These are phyloP conservation scores for Barbarea vulgaris DNA, from an alignment of 345 rosid species.

Conservation along the genomic window DNA sequence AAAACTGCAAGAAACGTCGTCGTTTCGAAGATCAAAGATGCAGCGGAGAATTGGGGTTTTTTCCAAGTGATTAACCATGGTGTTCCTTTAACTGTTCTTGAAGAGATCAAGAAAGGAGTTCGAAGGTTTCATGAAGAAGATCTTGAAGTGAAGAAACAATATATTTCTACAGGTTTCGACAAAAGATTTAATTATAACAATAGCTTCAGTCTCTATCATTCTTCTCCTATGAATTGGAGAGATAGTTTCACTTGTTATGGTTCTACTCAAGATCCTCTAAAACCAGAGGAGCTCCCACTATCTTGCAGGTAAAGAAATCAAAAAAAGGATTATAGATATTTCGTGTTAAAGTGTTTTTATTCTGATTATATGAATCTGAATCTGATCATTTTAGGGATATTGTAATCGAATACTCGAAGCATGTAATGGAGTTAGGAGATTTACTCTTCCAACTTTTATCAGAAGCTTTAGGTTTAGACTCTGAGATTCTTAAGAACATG, in stretches of 20 bases:
- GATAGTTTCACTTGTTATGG: slow-evolving; percentile 31
- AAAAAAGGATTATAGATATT: no score
- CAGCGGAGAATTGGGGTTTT: slow-evolving; percentile 42
- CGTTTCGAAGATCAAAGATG: slow-evolving; percentile 37
- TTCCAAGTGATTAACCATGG: slow-evolving; percentile 59
- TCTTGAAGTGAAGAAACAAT: not conserved
- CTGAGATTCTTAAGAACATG: slow-evolving; percentile 29
- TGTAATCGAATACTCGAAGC: not conserved
- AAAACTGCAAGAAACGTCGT: not conserved
- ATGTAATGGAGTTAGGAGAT: slow-evolving; percentile 28
- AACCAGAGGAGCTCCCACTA: slow-evolving; percentile 44
- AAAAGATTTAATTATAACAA: slow-evolving; percentile 23
- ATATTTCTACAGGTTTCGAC: not conserved
- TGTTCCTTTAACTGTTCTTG: slow-evolving; percentile 41
- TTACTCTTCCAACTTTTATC: slow-evolving; percentile 35
- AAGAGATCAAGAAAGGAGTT: slow-evolving; percentile 36
- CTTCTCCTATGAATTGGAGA: slow-evolving; percentile 45
- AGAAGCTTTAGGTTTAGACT: slow-evolving; percentile 42
- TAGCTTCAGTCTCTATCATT: slow-evolving; percentile 39
- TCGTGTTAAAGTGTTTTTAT: no score
- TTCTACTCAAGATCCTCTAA: slow-evolving; percentile 46
- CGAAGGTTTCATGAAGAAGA: slow-evolving; percentile 31
- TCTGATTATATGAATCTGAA: not conserved
- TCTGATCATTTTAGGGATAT: not conserved
- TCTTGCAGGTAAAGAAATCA: slow-evolving; percentile 39